These are phyloP conservation scores for Venturiaceae sp. DNA, from an alignment of 2,329 filamentous ascomycete genomes.

Conservation along the genomic window DNA sequence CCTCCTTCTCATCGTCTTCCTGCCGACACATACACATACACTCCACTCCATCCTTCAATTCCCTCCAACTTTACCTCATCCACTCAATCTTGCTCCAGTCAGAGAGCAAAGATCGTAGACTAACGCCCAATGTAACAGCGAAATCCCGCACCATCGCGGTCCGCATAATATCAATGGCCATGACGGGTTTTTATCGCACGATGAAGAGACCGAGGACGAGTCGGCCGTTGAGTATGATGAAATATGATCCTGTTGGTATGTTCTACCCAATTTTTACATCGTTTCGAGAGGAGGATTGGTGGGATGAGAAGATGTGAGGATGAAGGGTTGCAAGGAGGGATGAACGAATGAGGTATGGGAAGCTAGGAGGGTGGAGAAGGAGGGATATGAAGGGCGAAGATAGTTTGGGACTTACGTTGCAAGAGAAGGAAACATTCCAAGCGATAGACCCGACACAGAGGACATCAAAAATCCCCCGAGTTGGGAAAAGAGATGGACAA, in stretches of 20 bases:
- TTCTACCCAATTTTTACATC: too few relatives aligned
- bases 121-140: too few relatives aligned
- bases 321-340: background rate
- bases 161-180: constrained; percentile 93
- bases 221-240: constrained; percentile 88
- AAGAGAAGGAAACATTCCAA: too few relatives aligned
- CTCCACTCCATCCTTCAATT: background rate
- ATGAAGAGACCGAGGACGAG: constrained; percentile 72
- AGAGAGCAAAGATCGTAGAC: too few relatives aligned
- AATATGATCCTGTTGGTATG: constrained; percentile 94
- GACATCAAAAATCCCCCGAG: too few relatives aligned
- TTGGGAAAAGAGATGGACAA: too few relatives aligned
- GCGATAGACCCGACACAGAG: too few relatives aligned
- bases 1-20: background rate
- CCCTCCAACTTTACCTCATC: background rate
- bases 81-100: too few relatives aligned
- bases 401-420: background rate
- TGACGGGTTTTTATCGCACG: constrained; percentile 96
- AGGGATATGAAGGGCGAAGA: background rate
- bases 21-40: background rate
- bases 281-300: background rate
- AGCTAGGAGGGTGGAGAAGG: background rate
- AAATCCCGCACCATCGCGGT: constrained; percentile 91
- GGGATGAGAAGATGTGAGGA: background rate
- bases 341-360: background rate